Evolutionary conservation across 2,329 filamentous ascomycete species (phyloP).

Genomic region (Fusarium subglutinans): DNA sequence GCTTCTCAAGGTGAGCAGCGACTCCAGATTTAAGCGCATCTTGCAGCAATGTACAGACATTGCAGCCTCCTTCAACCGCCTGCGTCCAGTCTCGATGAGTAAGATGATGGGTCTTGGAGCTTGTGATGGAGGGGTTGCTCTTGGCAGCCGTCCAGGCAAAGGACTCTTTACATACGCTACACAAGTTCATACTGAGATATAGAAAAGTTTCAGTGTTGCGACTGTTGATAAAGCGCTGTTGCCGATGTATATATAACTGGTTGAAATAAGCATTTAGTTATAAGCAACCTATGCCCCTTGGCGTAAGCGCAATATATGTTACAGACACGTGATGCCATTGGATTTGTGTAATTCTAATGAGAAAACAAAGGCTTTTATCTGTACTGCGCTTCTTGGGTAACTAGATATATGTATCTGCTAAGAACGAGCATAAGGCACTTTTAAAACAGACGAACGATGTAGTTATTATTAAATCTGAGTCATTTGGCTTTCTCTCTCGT

Average conservation of each 20-base stretch:
- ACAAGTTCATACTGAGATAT: neutral
- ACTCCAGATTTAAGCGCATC: neutral
- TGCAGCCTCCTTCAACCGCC: neutral
- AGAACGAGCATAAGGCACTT: neutral
- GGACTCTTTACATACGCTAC: rapidly evolving
- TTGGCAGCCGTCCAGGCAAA: neutral
- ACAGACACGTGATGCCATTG: neutral
- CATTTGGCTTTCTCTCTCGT: rapidly evolving
- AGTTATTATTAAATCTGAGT: neutral
- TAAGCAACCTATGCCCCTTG: neutral
- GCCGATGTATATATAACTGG: neutral
- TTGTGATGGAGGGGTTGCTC: neutral
- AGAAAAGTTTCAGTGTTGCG: neutral
- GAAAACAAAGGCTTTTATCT: neutral
- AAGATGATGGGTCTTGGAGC: neutral
- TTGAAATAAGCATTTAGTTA: neutral
- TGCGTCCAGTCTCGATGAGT: neutral
- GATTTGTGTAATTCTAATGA: neutral
- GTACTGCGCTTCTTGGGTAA: no score
- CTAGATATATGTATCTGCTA: neutral
- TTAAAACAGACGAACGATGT: neutral
- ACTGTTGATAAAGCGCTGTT: neutral
- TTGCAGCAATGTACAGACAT: rapidly evolving
- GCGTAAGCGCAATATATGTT: neutral
- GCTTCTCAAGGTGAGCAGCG: neutral